Evolutionary conservation across 768 basidiomycete genomes (phyloP).

Genomic region (Kondoa subrosea): DNA sequence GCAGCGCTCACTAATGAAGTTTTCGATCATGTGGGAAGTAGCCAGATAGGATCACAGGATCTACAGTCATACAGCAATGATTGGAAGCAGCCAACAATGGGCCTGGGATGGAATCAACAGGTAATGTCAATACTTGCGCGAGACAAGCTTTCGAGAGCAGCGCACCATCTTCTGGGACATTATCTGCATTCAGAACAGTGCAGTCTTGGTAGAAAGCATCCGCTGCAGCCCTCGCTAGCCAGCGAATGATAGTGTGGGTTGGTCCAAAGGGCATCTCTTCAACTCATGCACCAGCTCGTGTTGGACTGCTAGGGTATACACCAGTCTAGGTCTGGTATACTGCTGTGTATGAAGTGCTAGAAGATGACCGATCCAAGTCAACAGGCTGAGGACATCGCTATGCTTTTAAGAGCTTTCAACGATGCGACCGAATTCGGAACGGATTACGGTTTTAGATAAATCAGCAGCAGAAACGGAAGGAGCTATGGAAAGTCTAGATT

Average conservation of each 20-base stretch:
- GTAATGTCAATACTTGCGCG: no score
- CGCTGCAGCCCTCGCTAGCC: background rate
- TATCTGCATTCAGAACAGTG: background rate
- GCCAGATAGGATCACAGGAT: background rate
- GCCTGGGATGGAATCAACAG: background rate
- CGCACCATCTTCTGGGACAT: background rate
- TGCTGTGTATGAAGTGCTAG: no score
- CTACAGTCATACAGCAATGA: background rate
- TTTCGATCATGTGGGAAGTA: background rate
- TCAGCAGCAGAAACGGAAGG: constrained; percentile 61
- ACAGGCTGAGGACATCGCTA: constrained; percentile 62
- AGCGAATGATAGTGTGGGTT: background rate
- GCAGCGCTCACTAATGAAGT: background rate
- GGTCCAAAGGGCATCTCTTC: background rate
- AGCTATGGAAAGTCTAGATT: constrained; percentile 49
- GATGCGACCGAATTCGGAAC: constrained; percentile 58
- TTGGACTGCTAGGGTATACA: no score
- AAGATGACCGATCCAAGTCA: no score
- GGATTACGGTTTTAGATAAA: constrained; percentile 59
- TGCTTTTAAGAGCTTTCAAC: constrained; percentile 67
- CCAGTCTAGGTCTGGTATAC: no score
- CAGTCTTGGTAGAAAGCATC: background rate
- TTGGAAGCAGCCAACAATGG: background rate
- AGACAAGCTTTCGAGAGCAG: background rate
- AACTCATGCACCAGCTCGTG: no score